A percentile compares a stretch with the other conserved stretches of the same genome.
Evolutionary conservation across 768 basidiomycete genomes (phyloP).

Genomic region (Lactifluus volemus): DNA sequence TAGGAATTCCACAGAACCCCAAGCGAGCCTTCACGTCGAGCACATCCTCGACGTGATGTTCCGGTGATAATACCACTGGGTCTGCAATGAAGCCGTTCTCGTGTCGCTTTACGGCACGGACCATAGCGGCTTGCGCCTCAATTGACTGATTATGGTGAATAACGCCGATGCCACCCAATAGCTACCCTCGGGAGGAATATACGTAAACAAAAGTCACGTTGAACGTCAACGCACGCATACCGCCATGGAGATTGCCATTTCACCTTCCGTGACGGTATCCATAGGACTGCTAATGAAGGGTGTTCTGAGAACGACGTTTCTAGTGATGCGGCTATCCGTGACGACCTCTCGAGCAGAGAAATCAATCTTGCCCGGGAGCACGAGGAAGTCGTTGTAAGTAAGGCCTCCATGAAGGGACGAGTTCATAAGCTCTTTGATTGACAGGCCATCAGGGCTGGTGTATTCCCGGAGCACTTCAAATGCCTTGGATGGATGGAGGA

Average conservation of each 20-base stretch:
- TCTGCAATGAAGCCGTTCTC: constrained; percentile 99
- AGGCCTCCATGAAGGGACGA: constrained; percentile 79
- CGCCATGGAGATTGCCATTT: constrained; percentile 91
- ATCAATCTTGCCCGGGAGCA: constrained; percentile 93
- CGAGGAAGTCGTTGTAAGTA: constrained; percentile 95
- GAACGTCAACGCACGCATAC: constrained; percentile 35
- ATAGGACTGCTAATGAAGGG: constrained; percentile 98
- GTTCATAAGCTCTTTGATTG: constrained; percentile 81
- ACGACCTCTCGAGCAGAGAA: constrained; percentile 76
- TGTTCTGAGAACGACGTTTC: constrained; percentile 86
- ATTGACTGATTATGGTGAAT: constrained; percentile 94
- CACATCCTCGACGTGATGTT: constrained; percentile 76
- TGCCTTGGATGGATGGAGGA: constrained; percentile 41
- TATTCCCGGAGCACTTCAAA: constrained; percentile 71
- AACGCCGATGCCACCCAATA: constrained; percentile 94
- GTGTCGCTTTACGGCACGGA: constrained; percentile 93
- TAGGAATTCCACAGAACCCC: constrained; percentile 95
- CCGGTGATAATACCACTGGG: constrained; percentile 80
- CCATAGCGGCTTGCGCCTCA: constrained; percentile 89
- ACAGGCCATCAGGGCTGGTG: constrained; percentile 68
- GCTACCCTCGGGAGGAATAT: constrained; percentile 30
- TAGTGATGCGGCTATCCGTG: constrained; percentile 81
- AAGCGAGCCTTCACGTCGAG: constrained; percentile 85
- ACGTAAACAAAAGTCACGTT: constrained; percentile 6
- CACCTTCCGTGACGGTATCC: constrained; percentile 97